phyloP scores from a whole-genome alignment of 176 grass and related monocot species.

The Oryza meyeriana region DNA sequence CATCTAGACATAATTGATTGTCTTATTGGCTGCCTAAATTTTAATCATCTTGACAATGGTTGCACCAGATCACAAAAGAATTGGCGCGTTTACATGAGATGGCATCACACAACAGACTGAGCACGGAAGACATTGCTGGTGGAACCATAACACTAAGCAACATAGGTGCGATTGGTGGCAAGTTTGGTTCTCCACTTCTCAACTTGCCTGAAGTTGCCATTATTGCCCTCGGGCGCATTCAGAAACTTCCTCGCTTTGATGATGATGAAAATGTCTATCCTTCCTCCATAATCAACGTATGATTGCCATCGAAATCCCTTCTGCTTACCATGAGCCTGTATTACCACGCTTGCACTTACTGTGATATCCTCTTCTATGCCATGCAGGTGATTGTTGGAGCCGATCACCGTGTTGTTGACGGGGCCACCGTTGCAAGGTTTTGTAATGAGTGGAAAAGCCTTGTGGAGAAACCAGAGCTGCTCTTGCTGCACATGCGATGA shows the following conservation, averaged over 20 bases:
- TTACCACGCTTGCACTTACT: not conserved
- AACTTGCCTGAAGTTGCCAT: conserved; percentile 97
- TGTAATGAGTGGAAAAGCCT: conserved; percentile 91
- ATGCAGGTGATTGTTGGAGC: conserved; percentile 82
- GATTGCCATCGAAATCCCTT: not conserved
- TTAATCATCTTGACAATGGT: not conserved
- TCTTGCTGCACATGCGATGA: conserved; percentile 82
- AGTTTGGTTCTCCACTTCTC: conserved; percentile 92
- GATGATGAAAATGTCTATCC: conserved; percentile 65
- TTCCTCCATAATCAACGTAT: conserved; percentile 77
- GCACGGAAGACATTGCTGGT: conserved; percentile 62
- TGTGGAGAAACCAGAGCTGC: conserved; percentile 81
- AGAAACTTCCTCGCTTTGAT: conserved; percentile 74
- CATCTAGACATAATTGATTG: conserved; percentile 6
- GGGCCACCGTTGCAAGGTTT: conserved; percentile 85
- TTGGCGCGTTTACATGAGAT: conserved; percentile 67
- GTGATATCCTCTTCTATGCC: not conserved
- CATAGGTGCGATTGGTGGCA: conserved; percentile 93
- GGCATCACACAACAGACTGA: conserved; percentile 71
- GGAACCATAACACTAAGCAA: conserved; percentile 97
- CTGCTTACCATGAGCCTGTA: not conserved
- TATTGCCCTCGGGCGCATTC: conserved; percentile 84
- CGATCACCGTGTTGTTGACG: conserved; percentile 89
- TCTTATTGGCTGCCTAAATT: not conserved
- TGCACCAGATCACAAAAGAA: conserved; percentile 80